Base-by-base conservation (phyloP, 176 grass and related monocot species). In the Oryza rufipogon region DNA sequence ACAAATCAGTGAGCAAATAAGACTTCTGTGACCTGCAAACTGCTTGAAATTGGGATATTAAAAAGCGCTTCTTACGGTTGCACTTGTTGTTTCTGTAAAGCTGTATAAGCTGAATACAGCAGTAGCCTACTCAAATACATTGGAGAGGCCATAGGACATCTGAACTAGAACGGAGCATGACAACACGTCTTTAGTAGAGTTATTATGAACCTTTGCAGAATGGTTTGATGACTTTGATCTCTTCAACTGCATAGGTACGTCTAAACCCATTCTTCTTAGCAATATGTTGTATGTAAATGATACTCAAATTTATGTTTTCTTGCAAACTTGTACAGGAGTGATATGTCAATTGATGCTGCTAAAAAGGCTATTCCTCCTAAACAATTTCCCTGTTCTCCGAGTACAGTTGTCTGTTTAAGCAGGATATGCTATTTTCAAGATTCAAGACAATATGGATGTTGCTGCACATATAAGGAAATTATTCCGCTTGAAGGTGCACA, bases 11-110 rank as follows among this genome's bases (percentile, higher is more conserved):
- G 38, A 63, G 44, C 9, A 68, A 80, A 5, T 12, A 3, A 64
- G 9, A 73, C 71, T 74, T 20, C 38, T 71, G 13, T 17, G 1
- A 52, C 58, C 58, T 63, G 58, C 9, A 23, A 63, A 63, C 20
- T 63, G 8, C n/a, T n/a, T 63, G 58, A 63, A 63, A 63, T 22
- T 81, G 26, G 78, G 81, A 48, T 88, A 78, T 15, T 64, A 75
- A 89, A 84, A 85, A 81, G 79, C 45, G 87, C 49, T 83, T 94
- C 33, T 88, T 91, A 77, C 77, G 68, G 76, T 74, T 85, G 78
- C 81, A 34, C 92, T 88, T 77, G 78, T 87, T 36, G 38, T 78
- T 69, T 89, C 77, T 76, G 73, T 16, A 76, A 90, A 90, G 52
- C 74, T 91, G 46, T 85, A 85, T 83, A 46, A 88, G 0, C n/a